phyloP scores from a whole-genome alignment of 225 moss, liverwort and hornwort species.

The Asterella californica region DNA sequence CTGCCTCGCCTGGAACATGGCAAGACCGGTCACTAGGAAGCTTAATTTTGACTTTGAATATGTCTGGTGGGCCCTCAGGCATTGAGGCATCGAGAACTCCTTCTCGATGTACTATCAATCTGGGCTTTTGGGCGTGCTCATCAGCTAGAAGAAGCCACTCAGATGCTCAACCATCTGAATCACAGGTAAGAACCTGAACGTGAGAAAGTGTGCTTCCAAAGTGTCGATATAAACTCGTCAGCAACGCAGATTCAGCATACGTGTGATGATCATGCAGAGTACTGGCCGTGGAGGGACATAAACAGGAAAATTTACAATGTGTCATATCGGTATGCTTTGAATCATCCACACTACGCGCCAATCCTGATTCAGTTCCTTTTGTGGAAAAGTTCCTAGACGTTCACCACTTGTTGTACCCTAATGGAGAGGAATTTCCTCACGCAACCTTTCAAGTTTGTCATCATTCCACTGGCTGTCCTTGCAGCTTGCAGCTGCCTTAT shows the following conservation, averaged over 20 bases:
- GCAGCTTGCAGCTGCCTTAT: conserved; percentile 63
- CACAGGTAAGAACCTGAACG: conserved; percentile 42
- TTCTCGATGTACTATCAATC: conserved; percentile 55
- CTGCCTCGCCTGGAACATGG: too few species aligned
- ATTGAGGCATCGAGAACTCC: conserved; percentile 51
- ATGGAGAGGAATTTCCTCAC: too few species aligned
- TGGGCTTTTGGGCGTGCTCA: conserved; percentile 67
- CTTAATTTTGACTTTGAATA: not conserved
- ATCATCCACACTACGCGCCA: not conserved
- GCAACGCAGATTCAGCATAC: conserved; percentile 10
- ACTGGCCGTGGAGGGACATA: conserved; percentile 22
- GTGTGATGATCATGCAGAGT: conserved; percentile 19
- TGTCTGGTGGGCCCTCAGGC: conserved; percentile 37
- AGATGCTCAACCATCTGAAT: conserved; percentile 41
- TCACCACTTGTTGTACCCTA: too few species aligned
- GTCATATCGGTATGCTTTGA: conserved; percentile 21
- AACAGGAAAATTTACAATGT: conserved; percentile 15
- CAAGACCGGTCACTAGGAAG: not conserved
- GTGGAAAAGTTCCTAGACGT: too few species aligned
- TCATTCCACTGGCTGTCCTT: not conserved
- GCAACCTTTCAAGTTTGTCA: not conserved
- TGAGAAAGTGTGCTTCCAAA: not conserved
- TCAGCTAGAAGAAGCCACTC: conserved; percentile 41
- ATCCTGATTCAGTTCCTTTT: not conserved
- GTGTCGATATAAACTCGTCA: not conserved